These are phyloP conservation scores for Oryza meridionalis DNA, from an alignment of 176 grass and related monocot genomes.

Conservation along the genomic window DNA sequence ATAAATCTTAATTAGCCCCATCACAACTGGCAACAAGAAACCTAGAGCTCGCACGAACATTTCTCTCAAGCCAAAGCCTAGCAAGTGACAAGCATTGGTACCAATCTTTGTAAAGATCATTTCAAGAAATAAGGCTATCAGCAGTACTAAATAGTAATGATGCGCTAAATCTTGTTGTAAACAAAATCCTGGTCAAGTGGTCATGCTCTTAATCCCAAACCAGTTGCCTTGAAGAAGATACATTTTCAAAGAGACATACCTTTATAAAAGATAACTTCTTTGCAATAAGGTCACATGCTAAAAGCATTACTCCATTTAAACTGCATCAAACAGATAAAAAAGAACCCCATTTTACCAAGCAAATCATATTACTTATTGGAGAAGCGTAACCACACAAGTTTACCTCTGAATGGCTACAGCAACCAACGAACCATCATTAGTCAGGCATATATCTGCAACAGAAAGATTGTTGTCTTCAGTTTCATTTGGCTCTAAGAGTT, in stretches of 20 bases:
- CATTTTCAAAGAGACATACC: slow-evolving; percentile 47
- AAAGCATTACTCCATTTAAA: slow-evolving; percentile 75
- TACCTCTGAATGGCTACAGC: slow-evolving; percentile 84
- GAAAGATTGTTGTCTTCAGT: slow-evolving; percentile 58
- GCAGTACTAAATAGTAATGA: background rate
- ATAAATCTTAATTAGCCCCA: slow-evolving; percentile 6
- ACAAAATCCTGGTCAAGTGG: background rate
- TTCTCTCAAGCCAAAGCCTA: background rate
- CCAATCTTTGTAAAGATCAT: background rate
- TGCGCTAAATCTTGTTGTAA: slow-evolving; percentile 27
- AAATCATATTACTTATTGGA: slow-evolving; percentile 35
- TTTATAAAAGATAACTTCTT: slow-evolving; percentile 72
- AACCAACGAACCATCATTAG: slow-evolving; percentile 68
- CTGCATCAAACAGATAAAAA: slow-evolving; percentile 50
- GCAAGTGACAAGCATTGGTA: slow-evolving; percentile 1
- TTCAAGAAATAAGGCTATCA: slow-evolving; percentile 1
- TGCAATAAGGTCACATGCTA: slow-evolving; percentile 63
- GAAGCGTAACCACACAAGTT: slow-evolving; percentile 17
- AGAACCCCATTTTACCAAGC: slow-evolving; percentile 4
- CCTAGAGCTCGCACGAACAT: background rate
- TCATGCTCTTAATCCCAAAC: background rate
- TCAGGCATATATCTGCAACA: slow-evolving; percentile 63
- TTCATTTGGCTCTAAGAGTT: slow-evolving; percentile 53
- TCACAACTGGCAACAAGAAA: background rate
- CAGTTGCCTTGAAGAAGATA: slow-evolving; percentile 17